Evolutionary conservation across 495 filamentous ascomycete species (phyloP).

Genomic region (Penicillium malachiteum): DNA sequence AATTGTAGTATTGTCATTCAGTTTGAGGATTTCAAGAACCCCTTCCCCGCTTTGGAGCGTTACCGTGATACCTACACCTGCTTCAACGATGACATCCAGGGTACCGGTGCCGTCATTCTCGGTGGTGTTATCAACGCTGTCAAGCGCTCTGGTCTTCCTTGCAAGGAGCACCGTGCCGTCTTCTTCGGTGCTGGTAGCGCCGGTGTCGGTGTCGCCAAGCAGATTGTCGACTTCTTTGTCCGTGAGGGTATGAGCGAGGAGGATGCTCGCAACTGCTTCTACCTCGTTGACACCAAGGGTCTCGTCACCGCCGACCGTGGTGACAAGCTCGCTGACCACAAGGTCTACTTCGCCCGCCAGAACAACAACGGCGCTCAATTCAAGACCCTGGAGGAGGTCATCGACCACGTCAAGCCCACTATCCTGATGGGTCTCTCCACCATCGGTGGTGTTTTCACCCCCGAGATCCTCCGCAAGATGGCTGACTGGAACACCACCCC

Average conservation of each 20-base stretch:
- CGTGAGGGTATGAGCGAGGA: conserved; percentile 90
- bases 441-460: conserved; percentile 90
- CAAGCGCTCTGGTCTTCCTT: conserved; percentile 78
- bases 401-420: conserved; percentile 90
- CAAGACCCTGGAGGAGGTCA: conserved; percentile 84
- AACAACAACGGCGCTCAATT: conserved; percentile 93
- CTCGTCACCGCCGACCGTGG: conserved; percentile 92
- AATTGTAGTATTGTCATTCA: conserved; percentile 85
- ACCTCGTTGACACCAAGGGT: conserved; percentile 95
- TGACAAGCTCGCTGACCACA: conserved; percentile 93
- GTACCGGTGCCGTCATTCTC: conserved; percentile 93
- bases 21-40: conserved; percentile 98
- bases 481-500: conserved; percentile 75
- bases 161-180: conserved; percentile 88
- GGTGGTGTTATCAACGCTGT: conserved; percentile 94
- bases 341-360: conserved; percentile 90
- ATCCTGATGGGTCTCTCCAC: conserved; percentile 94
- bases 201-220: conserved; percentile 94
- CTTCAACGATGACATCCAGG: conserved; percentile 99
- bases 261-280: conserved; percentile 88
- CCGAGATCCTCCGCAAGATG: conserved; percentile 80
- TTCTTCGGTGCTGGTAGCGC: conserved; percentile 96
- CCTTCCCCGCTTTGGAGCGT: conserved; percentile 88
- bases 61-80: conserved; percentile 86
- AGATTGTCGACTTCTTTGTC: conserved; percentile 94